Evolutionary conservation across 805 yeast genomes (phyloP).

Genomic region (Wickerhamiella allomyrinae): DNA sequence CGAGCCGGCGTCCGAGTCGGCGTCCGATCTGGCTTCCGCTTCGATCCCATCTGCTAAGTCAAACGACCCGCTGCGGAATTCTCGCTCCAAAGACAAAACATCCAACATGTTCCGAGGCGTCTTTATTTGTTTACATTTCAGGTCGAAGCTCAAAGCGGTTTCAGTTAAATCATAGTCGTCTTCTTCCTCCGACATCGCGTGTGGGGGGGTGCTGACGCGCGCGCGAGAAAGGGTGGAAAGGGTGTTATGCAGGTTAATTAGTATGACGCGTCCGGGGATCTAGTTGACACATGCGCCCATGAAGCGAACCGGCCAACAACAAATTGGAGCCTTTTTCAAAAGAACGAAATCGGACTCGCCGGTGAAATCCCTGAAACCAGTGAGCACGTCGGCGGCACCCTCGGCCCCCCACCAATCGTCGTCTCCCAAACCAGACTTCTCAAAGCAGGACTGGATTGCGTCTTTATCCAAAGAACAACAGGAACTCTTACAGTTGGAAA

Average conservation of each 20-base stretch:
- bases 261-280: background rate
- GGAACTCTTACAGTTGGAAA: constrained; percentile 47
- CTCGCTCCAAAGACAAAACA: background rate
- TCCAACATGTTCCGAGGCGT: background rate
- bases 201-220: background rate
- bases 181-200: background rate
- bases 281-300: constrained; percentile 1
- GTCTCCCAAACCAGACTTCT: constrained; percentile 6
- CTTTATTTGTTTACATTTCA: background rate
- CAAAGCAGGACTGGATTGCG: constrained; percentile 38
- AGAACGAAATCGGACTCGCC: constrained; percentile 22
- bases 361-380: constrained; percentile 2
- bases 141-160: background rate
- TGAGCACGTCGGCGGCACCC: no score
- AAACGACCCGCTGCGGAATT: background rate
- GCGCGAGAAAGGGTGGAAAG: background rate
- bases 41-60: no score
- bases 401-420: background rate
- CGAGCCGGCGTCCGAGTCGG: no score
- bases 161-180: background rate
- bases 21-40: no score
- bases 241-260: background rate
- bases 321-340: constrained; percentile 7
- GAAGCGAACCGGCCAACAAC: constrained; percentile 6
- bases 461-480: constrained; percentile 35